These are phyloP conservation scores for Dryadomyces quercivorus DNA, from an alignment of 2,329 filamentous ascomycete species.

Conservation along the genomic window DNA sequence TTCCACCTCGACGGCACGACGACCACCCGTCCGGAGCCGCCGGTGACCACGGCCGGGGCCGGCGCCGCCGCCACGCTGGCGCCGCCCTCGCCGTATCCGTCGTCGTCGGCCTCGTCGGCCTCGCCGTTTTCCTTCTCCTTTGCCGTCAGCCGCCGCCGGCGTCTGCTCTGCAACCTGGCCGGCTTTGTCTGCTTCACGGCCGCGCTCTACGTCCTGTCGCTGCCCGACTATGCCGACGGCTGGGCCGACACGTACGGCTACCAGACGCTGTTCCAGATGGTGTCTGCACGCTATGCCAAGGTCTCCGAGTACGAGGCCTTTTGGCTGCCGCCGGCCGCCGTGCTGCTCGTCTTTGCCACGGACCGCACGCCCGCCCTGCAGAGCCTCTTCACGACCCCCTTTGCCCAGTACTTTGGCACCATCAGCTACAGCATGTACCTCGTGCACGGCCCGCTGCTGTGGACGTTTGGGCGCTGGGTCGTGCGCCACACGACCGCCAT, in stretches of 20 bases:
- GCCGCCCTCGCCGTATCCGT: not conserved
- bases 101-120: too few species aligned
- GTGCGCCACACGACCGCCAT: conserved; percentile 13
- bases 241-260: conserved; percentile 6
- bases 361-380: conserved; percentile 15
- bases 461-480: conserved; percentile 33
- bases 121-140: too few species aligned
- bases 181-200: not conserved
- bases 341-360: conserved; percentile 15
- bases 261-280: conserved; percentile 7
- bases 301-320: conserved; percentile 14
- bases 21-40: not conserved
- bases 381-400: conserved; percentile 15
- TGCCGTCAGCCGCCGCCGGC: not conserved
- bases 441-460: conserved; percentile 44
- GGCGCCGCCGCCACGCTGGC: not conserved
- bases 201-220: conserved; percentile 3
- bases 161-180: not conserved
- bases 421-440: conserved; percentile 51
- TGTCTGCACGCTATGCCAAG: conserved; percentile 10
- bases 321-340: conserved; percentile 14
- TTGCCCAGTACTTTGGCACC: conserved; percentile 37
- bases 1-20: conserved; percentile 20
- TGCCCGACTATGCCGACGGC: conserved; percentile 13
- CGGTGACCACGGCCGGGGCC: not conserved